Base-by-base conservation (phyloP, 2,329 filamentous ascomycete species). In the Juglanconis oblonga region DNA sequence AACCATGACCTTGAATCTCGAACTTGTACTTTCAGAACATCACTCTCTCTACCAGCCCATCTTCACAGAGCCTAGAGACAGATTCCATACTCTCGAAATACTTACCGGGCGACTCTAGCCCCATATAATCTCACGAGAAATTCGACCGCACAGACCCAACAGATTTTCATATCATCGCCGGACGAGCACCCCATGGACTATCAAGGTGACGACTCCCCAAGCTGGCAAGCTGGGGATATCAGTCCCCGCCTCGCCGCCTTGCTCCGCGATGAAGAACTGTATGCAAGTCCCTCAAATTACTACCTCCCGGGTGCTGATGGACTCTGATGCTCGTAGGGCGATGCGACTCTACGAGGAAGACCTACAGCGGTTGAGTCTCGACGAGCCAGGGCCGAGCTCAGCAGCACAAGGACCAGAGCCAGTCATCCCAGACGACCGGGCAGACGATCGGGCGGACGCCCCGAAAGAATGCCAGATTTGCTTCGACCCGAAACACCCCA, bases 381-480 rank as follows among this genome's bases (percentile, higher is more conserved):
- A 13, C 14, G 40, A 17, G 33, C 14, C 40, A 31, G 24, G 47
- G 4, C 44, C 38, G 32, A 40, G 38, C 38, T 40, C 52, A 14
- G 7, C 36, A 29, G 31, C 38, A 17, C 24, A 14, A 1, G 51
- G 10, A 5, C 5, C 9, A 24, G 38, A 17, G 1, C 13, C 7
- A 7, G n/a, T 11, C 5, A 29, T 38, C 9, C 29, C n/a, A 6
- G n/a, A 9, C 8, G 52, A 33, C 13, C 17, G 17, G 17, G 17
- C 17, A 24, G 17, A 24, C 17, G 17, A 24, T 24, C 17, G 17
- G 17, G 40, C 10, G 17, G 33, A 33, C 4, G 0, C 11, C 1
- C 13, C 11, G 1, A 60, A 49, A 42, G 58, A 60, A 8, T 60
- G 58, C n/a, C 42, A 42, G 10, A 10, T 60, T 3, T 60, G 58